Percentiles rank a stretch among this genome's conserved stretches.
Evolutionary conservation across 176 grass and related monocot genomes (phyloP).

Genomic region (Leersia perrieri): DNA sequence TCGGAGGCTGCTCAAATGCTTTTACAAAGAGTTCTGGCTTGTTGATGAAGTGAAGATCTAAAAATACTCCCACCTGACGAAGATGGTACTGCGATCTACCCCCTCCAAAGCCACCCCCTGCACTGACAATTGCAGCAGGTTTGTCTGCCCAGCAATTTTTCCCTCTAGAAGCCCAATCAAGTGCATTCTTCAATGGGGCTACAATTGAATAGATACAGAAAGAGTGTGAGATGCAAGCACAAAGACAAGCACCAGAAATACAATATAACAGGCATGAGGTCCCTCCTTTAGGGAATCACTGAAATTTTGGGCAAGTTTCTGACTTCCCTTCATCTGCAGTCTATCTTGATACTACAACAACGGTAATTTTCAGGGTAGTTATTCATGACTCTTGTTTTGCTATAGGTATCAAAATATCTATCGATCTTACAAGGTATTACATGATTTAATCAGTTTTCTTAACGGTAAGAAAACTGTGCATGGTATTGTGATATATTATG

Average conservation of each 20-base stretch:
- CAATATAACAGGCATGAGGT: neutral
- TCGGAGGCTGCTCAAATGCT: slow-evolving; percentile 53
- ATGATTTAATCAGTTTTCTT: neutral
- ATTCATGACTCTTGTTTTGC: neutral
- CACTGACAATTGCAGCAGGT: slow-evolving; percentile 74
- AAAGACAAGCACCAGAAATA: neutral
- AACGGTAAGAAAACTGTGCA: neutral
- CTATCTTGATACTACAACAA: neutral
- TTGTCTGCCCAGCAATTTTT: slow-evolving; percentile 83
- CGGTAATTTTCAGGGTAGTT: neutral
- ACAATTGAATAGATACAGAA: slow-evolving; percentile 11
- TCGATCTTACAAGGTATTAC: neutral
- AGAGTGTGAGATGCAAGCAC: neutral
- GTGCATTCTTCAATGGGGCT: slow-evolving; percentile 92
- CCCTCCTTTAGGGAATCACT: neutral
- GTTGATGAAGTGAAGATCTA: slow-evolving; percentile 99
- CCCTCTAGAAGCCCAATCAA: slow-evolving; percentile 88
- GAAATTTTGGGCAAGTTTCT: neutral
- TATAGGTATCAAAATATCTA: neutral
- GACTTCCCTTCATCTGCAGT: neutral
- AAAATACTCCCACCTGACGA: slow-evolving; percentile 75
- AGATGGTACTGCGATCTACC: slow-evolving; percentile 78
- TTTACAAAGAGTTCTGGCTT: slow-evolving; percentile 73
- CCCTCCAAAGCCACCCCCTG: slow-evolving; percentile 67
- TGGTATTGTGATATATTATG: neutral